phyloP scores from a whole-genome alignment of 2,329 filamentous ascomycete genomes.

The Apiospora saccharicola region DNA sequence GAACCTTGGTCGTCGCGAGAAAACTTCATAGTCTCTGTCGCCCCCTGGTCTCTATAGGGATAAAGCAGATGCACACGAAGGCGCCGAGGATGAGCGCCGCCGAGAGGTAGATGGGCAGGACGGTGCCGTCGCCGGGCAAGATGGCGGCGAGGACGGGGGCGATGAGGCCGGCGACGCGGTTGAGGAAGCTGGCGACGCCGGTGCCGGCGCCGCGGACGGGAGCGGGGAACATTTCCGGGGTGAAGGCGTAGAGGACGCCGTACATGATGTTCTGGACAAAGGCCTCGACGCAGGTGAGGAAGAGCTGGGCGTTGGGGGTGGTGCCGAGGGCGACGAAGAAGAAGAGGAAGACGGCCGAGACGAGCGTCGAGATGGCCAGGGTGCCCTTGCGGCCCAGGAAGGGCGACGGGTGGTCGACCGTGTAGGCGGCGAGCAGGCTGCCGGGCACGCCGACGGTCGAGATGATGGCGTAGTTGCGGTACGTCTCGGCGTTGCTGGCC shows the following conservation, averaged over 20 bases:
- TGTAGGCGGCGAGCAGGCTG: conserved; percentile 75
- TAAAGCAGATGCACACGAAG: conserved; percentile 65
- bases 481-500: conserved; percentile 55
- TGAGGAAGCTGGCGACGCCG: conserved; percentile 75
- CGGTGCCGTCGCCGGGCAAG: conserved; percentile 64
- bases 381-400: conserved; percentile 75
- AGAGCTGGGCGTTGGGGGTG: conserved; percentile 64
- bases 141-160: conserved; percentile 74
- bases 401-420: conserved; percentile 70
- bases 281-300: conserved; percentile 72
- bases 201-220: conserved; percentile 76
- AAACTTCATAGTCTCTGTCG: conserved; percentile 55
- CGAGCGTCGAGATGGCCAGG: conserved; percentile 70
- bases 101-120: conserved; percentile 64
- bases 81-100: conserved; percentile 64
- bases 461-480: conserved; percentile 85
- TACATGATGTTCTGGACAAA: conserved; percentile 82
- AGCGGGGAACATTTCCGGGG: conserved; percentile 78
- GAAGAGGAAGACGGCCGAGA: conserved; percentile 74
- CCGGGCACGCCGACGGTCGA: conserved; percentile 80
- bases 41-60: conserved; percentile 70
- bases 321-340: conserved; percentile 68
- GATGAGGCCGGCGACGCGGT: conserved; percentile 70
- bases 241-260: conserved; percentile 78
- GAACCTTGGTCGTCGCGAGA: neutral